A percentile compares a stretch with the other conserved stretches of the same genome.
phyloP scores from a whole-genome alignment of 2,329 filamentous ascomycete species.

The Blastomyces gilchristii region DNA sequence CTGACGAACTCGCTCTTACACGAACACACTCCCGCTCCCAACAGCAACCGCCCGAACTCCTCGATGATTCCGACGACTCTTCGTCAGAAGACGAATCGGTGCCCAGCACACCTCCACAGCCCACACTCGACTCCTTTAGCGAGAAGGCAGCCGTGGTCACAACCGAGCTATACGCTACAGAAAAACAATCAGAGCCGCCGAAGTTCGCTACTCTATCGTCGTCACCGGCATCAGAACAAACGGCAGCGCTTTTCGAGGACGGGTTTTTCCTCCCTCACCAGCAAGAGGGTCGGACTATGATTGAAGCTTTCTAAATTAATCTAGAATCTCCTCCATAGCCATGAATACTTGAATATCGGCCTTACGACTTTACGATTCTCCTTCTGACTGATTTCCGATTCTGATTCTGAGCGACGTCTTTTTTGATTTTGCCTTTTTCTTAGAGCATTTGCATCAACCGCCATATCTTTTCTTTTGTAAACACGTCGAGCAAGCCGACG shows the following conservation, averaged over 20 bases:
- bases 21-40: slow-evolving; percentile 52
- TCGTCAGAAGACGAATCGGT: slow-evolving; percentile 62
- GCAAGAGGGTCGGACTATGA: slow-evolving; percentile 35
- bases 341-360: not conserved
- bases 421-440: not conserved
- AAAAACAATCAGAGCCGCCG: slow-evolving; percentile 18
- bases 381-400: not conserved
- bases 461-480: not conserved
- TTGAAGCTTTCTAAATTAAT: slow-evolving; percentile 39
- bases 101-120: slow-evolving; percentile 57
- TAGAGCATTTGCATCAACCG: not conserved
- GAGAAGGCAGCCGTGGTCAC: slow-evolving; percentile 28
- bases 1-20: slow-evolving; percentile 53
- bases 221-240: slow-evolving; percentile 27
- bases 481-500: not conserved
- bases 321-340: not conserved
- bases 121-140: slow-evolving; percentile 48
- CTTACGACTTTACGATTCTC: slow-evolving; percentile 3
- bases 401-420: slow-evolving; percentile 4
- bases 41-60: slow-evolving; percentile 58
- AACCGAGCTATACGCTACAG: slow-evolving; percentile 30
- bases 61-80: slow-evolving; percentile 50
- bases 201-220: slow-evolving; percentile 16
- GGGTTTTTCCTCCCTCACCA: slow-evolving; percentile 38
- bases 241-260: slow-evolving; percentile 37